These are phyloP conservation scores for Fusarium sp. DNA, from an alignment of 2,329 filamentous ascomycete species.

Conservation along the genomic window DNA sequence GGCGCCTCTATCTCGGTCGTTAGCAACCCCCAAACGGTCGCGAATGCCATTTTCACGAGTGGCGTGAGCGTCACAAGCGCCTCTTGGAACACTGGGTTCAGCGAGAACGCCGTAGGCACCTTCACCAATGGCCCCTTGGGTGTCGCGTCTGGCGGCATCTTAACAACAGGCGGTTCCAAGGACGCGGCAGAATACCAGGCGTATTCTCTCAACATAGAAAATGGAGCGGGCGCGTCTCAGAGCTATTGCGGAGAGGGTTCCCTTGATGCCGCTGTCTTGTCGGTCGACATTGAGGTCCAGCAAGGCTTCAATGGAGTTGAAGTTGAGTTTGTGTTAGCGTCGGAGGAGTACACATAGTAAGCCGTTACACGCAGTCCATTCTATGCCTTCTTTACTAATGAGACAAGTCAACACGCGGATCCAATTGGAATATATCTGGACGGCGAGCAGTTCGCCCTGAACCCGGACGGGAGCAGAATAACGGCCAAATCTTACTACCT, in stretches of 20 bases:
- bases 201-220: not conserved
- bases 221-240: not conserved
- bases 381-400: not conserved
- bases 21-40: not conserved
- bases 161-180: not conserved
- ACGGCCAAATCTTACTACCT: not conserved
- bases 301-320: not conserved
- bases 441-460: not conserved
- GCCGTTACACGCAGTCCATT: not conserved
- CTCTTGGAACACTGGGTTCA: not conserved
- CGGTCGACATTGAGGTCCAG: not conserved
- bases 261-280: not conserved
- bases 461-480: not conserved
- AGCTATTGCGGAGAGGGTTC: not conserved
- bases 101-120: constrained; percentile 58
- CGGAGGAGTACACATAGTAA: not conserved
- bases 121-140: not conserved
- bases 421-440: not conserved
- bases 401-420: not conserved
- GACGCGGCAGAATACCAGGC: not conserved
- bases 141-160: not conserved
- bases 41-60: not conserved
- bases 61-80: not conserved
- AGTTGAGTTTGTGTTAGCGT: not conserved
- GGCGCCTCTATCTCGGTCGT: not conserved